Percentiles rank a stretch among this genome's conserved stretches.
Evolutionary conservation across 169 alveolate species (phyloP).

Genomic region (Sarcocystis neurona): DNA sequence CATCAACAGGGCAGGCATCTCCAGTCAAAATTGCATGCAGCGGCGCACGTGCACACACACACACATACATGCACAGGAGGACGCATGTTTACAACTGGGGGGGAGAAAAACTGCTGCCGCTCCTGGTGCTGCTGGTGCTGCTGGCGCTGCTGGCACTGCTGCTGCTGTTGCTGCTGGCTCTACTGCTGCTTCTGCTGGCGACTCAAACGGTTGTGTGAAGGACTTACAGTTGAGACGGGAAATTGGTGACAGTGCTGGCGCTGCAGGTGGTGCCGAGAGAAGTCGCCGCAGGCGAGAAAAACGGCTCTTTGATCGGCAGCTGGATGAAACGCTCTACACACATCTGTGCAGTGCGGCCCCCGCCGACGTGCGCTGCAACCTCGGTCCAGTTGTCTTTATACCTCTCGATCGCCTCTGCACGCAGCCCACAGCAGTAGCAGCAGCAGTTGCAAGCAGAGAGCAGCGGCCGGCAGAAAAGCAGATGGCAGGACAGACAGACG

Average conservation of each 20-base stretch:
- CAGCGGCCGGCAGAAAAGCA: neutral
- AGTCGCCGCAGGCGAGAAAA: constrained; percentile 39
- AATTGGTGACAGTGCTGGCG: neutral
- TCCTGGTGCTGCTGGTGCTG: too few species aligned
- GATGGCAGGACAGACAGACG: neutral
- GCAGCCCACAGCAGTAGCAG: too few species aligned
- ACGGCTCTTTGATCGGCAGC: constrained; percentile 73
- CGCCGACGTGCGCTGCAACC: constrained; percentile 70
- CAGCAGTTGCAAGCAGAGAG: neutral
- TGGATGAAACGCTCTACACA: constrained; percentile 71
- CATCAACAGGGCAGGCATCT: too few species aligned
- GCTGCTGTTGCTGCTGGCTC: neutral
- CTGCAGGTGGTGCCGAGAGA: neutral
- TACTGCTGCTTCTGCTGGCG: neutral
- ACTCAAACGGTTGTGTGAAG: neutral
- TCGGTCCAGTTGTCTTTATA: constrained; percentile 72
- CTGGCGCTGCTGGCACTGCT: too few species aligned
- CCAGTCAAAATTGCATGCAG: too few species aligned
- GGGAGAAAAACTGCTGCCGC: too few species aligned
- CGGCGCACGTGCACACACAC: too few species aligned
- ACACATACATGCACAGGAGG: too few species aligned
- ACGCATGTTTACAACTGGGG: too few species aligned
- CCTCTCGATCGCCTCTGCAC: constrained; percentile 68
- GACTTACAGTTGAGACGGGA: neutral
- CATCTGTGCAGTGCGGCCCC: constrained; percentile 69